Base-by-base conservation (phyloP, 306 rosid species). In the Fagus crenata region DNA sequence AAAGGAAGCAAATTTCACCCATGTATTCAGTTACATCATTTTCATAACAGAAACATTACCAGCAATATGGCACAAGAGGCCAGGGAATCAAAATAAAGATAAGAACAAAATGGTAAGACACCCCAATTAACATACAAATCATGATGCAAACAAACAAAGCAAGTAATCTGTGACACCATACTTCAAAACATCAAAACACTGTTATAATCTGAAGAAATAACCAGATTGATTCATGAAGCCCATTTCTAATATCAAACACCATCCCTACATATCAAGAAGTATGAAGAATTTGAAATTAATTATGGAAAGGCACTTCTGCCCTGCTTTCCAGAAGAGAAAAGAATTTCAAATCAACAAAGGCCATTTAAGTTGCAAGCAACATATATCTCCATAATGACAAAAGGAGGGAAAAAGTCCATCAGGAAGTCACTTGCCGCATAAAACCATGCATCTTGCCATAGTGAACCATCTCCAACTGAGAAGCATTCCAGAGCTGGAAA, bases 381-480 rank as follows among this genome's bases (percentile, higher is more conserved):
- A 65, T 37, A 9, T 36, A 65, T 65, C 49, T 65, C 71, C 49
- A 65, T 17, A 17, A 17, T 43, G 40, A 60, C 1, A 78, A 69
- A 72, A 59, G 36, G 67, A 64, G 22, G 22, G 41, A 54, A 51
- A 3, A 37, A 73, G 42, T 75, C 28, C 5, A 68, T 74, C 22
- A 56, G 49, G 37, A 73, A 49, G 82, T 77, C 78, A 78, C 87
- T 80, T 67, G 86, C 98, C 98, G 79, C 98, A 92, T 92, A 86
- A 84, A 94, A 76, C 98, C 98, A 71, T 94, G 98, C 97, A 94
- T 94, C 88, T 94, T 94, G 83, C 98, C 98, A 59, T 84, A 65
- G 85, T 81, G 81, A 77, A 90, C 96, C 98, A 92, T 90, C 95
- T 94, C 98, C 84, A 88, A 72, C 78, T 94, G 98, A 78, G 97